phyloP scores from a whole-genome alignment of 2,329 filamentous ascomycete species.

The Epichloe sibirici region DNA sequence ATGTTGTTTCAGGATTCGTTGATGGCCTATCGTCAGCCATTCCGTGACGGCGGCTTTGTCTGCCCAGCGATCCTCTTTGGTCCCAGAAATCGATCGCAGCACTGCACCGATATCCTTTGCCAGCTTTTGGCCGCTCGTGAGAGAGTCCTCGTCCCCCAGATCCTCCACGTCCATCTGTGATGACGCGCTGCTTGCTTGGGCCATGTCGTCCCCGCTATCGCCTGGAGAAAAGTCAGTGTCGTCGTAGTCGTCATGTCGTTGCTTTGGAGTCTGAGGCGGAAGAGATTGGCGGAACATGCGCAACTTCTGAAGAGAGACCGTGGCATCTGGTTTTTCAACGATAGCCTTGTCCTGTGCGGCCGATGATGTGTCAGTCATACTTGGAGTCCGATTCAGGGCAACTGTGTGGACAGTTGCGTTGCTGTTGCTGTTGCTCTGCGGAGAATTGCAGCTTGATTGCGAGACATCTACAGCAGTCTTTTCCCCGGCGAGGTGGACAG shows the following conservation, averaged over 20 bases:
- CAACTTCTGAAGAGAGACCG: not conserved
- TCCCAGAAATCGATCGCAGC: not conserved
- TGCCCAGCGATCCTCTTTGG: not conserved
- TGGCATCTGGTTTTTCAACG: not conserved
- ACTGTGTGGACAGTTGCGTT: not conserved
- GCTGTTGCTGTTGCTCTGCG: no score
- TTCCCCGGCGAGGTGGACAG: not conserved
- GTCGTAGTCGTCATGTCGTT: no score
- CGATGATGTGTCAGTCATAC: not conserved
- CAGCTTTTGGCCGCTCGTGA: not conserved
- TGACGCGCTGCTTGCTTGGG: not conserved
- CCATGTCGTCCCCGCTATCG: not conserved
- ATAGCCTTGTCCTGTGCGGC: not conserved
- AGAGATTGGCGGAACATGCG: not conserved
- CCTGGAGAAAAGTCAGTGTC: not conserved
- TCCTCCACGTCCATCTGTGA: not conserved
- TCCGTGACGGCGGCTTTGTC: not conserved
- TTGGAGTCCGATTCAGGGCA: not conserved
- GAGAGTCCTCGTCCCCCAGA: not conserved
- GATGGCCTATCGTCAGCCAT: constrained; percentile 9
- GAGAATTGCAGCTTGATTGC: not conserved
- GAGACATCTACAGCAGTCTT: not conserved
- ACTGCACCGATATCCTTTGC: not conserved
- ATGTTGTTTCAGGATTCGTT: not conserved
- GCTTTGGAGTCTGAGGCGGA: not conserved